These are phyloP conservation scores for Salvia miltiorrhiza DNA, from an alignment of 257 asterid genomes.

Conservation along the genomic window DNA sequence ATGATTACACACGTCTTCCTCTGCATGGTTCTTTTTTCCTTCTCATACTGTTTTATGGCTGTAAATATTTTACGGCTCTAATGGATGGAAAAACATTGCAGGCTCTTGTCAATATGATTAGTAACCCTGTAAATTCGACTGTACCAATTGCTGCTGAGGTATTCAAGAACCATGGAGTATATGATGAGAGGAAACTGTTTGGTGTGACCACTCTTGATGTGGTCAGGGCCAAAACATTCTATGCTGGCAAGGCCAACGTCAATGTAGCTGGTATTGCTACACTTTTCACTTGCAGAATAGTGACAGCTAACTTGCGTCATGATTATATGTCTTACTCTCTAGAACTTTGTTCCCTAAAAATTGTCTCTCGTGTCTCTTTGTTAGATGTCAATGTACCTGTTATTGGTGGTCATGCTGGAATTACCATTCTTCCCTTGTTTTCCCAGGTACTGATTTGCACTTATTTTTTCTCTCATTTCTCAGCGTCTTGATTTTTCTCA, in stretches of 20 bases:
- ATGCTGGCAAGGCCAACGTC: slow-evolving; percentile 80
- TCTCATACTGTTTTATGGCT: neutral
- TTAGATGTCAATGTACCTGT: slow-evolving; percentile 88
- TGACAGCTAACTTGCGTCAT: neutral
- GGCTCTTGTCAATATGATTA: slow-evolving; percentile 86
- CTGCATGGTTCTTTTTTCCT: neutral
- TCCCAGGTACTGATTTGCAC: slow-evolving; percentile 52
- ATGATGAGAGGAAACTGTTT: slow-evolving; percentile 62
- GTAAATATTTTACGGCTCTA: neutral
- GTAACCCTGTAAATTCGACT: slow-evolving; percentile 92
- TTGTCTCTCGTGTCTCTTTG: neutral
- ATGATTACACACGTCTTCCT: slow-evolving; percentile 3
- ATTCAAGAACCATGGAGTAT: slow-evolving; percentile 76
- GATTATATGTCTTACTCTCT: neutral
- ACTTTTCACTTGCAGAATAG: neutral
- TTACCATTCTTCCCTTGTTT: slow-evolving; percentile 91
- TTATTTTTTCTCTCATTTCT: neutral
- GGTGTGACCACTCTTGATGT: slow-evolving; percentile 98
- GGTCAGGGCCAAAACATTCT: slow-evolving; percentile 90
- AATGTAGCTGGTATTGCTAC: slow-evolving; percentile 57
- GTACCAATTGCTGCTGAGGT: slow-evolving; percentile 96
- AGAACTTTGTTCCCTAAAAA: slow-evolving; percentile 6
- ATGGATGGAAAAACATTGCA: slow-evolving; percentile 18
- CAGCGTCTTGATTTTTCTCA: neutral
- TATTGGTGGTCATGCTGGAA: slow-evolving; percentile 93